Evolutionary conservation across 768 basidiomycete genomes (phyloP).

Genomic region (Kwoniella newhampshirensis): DNA sequence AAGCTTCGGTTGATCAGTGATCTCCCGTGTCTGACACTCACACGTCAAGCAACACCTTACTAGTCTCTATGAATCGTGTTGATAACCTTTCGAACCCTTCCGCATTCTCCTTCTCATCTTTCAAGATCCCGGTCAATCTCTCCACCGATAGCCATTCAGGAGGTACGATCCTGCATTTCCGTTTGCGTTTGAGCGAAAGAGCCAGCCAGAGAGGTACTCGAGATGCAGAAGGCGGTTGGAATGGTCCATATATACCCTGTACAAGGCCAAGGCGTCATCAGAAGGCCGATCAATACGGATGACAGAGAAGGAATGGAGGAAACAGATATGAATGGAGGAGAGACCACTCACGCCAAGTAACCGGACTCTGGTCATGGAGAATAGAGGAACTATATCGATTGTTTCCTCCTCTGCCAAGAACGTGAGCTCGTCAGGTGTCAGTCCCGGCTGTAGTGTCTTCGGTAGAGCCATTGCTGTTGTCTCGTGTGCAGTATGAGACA

Average conservation of each 20-base stretch:
- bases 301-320: no score
- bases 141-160: conserved; percentile 87
- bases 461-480: conserved; percentile 71
- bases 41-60: conserved; percentile 92
- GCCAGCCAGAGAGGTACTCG: conserved; percentile 97
- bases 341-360: conserved; percentile 80
- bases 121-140: conserved; percentile 60
- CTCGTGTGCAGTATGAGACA: background rate
- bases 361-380: conserved; percentile 85
- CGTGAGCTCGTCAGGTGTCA: conserved; percentile 82
- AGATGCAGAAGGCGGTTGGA: conserved; percentile 79
- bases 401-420: conserved; percentile 80
- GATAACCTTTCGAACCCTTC: conserved; percentile 76
- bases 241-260: conserved; percentile 89
- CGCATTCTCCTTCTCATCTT: conserved; percentile 67
- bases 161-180: conserved; percentile 87
- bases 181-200: conserved; percentile 85
- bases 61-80: conserved; percentile 83
- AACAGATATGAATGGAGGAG: no score
- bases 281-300: no score
- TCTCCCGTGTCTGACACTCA: no score
- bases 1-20: no score
- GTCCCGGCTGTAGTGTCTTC: conserved; percentile 64
- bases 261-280: no score
- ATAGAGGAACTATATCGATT: conserved; percentile 81